Base-by-base conservation (phyloP, 1,139 yeast genomes). In the Suhomyces bribrorum region DNA sequence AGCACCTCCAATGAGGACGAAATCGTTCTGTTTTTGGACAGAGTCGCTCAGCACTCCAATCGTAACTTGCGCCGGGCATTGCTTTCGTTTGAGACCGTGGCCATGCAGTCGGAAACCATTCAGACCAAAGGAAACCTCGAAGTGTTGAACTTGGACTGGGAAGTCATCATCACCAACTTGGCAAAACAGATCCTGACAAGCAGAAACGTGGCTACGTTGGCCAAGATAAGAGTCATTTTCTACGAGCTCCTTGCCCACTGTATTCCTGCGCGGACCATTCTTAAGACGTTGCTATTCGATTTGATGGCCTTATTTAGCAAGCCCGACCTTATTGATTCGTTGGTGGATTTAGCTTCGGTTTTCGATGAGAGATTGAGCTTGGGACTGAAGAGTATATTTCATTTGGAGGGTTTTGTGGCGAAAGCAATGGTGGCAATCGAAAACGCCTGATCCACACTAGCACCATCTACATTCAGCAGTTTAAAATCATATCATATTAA, bases 241-340 rank as follows among this genome's bases (percentile, higher is more conserved):
- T 92, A 94, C 61, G 97, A 92, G 57, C 69, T 92, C 30, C 65
- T 92, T 32, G 81, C 97, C 0, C 98, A 92, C 62, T 90, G 97
- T 51, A 89, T 94, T 33, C 97, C 98, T 1, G 83, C 97, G 1
- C 75, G 83, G 42, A 68, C 81, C 14, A 83, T 92, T 20, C 67
- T 92, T 50, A 88, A 86, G 55, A 80, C 76, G 13, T 64, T 90
- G 38, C 66, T 83, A 23, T 75, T 83, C 49, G 74, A 77, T 32
- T 64, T 90, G 42, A 57, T 89, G 50, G 48, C 44, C 45, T 35
- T 59, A 2, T 68, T 74, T 22, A 67, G 66, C 23, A 26, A 28
- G 5, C 64, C 64, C 52, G 48, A 32, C 37, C 64, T 74, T 2
- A 74, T 79, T 26, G 59, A 72, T 7, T 73, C 69, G 12, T 69